Base-by-base conservation (phyloP, 495 filamentous ascomycete species). In the Aspergillus bridgeri region DNA sequence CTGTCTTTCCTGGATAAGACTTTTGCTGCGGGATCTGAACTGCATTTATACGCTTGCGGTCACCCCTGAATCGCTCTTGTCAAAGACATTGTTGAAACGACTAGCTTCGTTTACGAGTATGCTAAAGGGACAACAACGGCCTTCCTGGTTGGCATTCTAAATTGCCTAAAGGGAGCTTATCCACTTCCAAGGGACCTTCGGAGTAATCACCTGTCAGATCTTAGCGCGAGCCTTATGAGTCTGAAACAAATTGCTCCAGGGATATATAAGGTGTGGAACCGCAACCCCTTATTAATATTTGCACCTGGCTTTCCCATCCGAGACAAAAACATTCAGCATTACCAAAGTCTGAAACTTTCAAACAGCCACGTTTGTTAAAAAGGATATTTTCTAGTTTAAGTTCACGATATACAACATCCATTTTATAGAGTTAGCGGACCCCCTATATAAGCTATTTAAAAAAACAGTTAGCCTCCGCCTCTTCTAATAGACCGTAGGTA, bases 391-490 rank as follows among this genome's bases (percentile, higher is more conserved):
- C 94, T 23, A 95, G 94, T 74, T 98, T 98, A 33, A 98, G 75
- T 66, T 98, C 94, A 61, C 94, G 89, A 70, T 98, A 95, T 8
- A 95, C 93, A 43, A 98, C 94, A 21, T 95, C 94, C 94, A 98
- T 98, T 66, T 98, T 93, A 72, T 98, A 95, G 84, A 98, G 90
- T 71, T 98, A 98, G 70, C 98, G 92, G 44, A 98, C 94, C 25
- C 95, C 94, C 48, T 94, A 91, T 94, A 98, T 98, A 64, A 98
- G 84, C 72, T 98, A 95, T 77, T 98, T 96, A 81, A 98, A 98
- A 71, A 91, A 96, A 75, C 94, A 98, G 73, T 98, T 95, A 22
- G 94, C 94, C 71, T 98, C 94, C 42, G 81, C 71, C 56, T 96
- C 92, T 64, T 98, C 94, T 49, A 98, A 83, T 68, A 95, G 96